Percentiles rank a stretch among this genome's conserved stretches.
Evolutionary conservation across 306 rosid genomes (phyloP).

Genomic region (Castanospermum australe): DNA sequence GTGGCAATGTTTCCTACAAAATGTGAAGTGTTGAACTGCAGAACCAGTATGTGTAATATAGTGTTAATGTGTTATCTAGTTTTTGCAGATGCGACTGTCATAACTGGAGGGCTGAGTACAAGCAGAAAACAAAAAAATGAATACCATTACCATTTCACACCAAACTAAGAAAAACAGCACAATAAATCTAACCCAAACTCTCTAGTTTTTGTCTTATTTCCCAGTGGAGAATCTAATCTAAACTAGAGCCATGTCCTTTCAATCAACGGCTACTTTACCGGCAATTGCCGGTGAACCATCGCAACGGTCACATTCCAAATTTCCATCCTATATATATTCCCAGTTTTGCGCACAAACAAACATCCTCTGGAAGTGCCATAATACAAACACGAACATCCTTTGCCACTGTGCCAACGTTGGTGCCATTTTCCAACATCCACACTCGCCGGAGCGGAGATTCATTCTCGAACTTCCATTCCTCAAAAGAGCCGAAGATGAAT

Average conservation of each 20-base stretch:
- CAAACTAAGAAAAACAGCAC: too few relatives aligned
- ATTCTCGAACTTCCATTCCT: neutral
- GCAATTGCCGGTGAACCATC: constrained; percentile 36
- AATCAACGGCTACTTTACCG: constrained; percentile 68
- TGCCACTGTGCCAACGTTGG: too few relatives aligned
- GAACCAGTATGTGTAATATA: too few relatives aligned
- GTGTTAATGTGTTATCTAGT: too few relatives aligned
- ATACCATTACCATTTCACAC: too few relatives aligned
- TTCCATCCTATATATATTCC: constrained; percentile 35
- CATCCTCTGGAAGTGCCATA: neutral
- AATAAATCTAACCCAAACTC: constrained; percentile 2
- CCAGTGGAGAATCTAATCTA: neutral
- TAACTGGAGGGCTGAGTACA: too few relatives aligned
- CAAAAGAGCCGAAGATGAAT: constrained; percentile 28
- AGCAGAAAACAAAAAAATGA: too few relatives aligned
- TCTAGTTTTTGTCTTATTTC: neutral
- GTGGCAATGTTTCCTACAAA: too few relatives aligned
- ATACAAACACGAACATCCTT: neutral
- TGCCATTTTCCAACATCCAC: neutral
- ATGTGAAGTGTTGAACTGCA: too few relatives aligned
- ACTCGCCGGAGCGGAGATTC: neutral
- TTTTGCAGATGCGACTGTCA: too few relatives aligned
- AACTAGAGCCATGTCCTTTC: constrained; percentile 12
- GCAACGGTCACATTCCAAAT: constrained; percentile 60
- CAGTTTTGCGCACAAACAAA: neutral